Conservation (phyloP, 176 grass and related monocot genomes). For the Avena eriantha region DNA sequence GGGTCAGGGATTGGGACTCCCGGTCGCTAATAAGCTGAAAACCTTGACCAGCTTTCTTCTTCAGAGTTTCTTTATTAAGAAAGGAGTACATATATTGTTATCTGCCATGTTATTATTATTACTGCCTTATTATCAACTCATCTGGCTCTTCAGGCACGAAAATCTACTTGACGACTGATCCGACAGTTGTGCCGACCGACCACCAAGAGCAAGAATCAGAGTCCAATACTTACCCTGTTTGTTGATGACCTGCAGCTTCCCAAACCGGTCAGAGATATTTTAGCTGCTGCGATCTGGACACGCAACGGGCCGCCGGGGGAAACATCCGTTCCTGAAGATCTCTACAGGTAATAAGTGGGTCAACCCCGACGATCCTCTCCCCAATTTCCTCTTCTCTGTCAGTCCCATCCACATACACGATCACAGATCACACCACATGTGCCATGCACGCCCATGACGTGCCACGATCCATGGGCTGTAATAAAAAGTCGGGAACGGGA, state of each 20-base stretch:
- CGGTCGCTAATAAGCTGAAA: not conserved
- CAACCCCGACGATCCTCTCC: constrained; percentile 22
- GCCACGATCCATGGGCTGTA: constrained; percentile 23
- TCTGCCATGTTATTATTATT: constrained; percentile 1
- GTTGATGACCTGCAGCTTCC: constrained; percentile 42
- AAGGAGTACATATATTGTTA: not conserved
- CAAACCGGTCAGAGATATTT: constrained; percentile 35
- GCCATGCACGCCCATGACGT: constrained; percentile 19
- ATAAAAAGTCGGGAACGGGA: constrained; percentile 30
- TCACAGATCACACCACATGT: not conserved
- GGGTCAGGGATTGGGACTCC: not conserved
- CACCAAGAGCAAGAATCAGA: not conserved
- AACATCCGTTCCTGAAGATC: constrained; percentile 46
- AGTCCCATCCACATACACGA: not conserved
- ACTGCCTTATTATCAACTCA: not conserved
- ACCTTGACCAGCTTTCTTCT: not conserved
- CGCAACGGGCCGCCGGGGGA: not conserved
- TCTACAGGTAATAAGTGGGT: constrained; percentile 41
- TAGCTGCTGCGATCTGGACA: constrained; percentile 39
- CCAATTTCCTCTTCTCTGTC: constrained; percentile 9
- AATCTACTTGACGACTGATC: not conserved
- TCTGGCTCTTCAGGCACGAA: not conserved
- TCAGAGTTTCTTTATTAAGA: not conserved
- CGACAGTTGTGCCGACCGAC: not conserved
- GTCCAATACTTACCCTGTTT: constrained; percentile 22